Base-by-base conservation (phyloP, 768 basidiomycete species). In the Lactifluus echinatus region DNA sequence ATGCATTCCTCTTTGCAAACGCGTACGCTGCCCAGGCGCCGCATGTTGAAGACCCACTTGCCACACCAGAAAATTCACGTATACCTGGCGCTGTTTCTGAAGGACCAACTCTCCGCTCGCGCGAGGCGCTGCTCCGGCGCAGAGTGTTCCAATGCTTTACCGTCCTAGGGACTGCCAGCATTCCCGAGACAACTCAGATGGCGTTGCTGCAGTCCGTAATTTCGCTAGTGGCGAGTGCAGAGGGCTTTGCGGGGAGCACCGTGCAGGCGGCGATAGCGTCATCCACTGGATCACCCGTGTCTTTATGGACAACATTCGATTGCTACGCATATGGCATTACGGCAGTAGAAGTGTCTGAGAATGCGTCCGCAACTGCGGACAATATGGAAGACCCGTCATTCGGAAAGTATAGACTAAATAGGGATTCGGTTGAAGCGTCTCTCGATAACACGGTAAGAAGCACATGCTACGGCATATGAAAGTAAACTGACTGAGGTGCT, bases 271-370 rank as follows among this genome's bases (percentile, higher is more conserved):
- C 91, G 0, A 95, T 97, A 61, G 87, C 89, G 0, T 85, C 89
- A 0, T 89, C 85, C 6, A 79, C 89, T 0, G 94, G 93, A 1
- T 75, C 81, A 0, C 94, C 96, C 69, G 84, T 83, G 2, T 82
- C 80, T 14, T 78, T 99, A 12, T 98, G 95, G 95, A 81, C 86
- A 55, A 80, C 81, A 54, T 76, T 79, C 2, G 95, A 98, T 69
- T 90, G 92, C 5, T 95, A 93, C 71, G 94, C 84, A 0, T 93
- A 91, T 70, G 95, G 95, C 0, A 84, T 96, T 2, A 90, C 91
- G 3, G 86, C 79, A 42, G 72, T 84, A 21, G 79, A 83, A 46
- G 69, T 82, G 12, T 76, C 81, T 47, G 75, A 79, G 51, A 71
- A 75, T 31, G 70, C 70, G 33, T 64, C 69, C 26, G 65, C 66